Conservation (phyloP, 2,329 filamentous ascomycete genomes). For the Aspergillus novoparasiticus region DNA sequence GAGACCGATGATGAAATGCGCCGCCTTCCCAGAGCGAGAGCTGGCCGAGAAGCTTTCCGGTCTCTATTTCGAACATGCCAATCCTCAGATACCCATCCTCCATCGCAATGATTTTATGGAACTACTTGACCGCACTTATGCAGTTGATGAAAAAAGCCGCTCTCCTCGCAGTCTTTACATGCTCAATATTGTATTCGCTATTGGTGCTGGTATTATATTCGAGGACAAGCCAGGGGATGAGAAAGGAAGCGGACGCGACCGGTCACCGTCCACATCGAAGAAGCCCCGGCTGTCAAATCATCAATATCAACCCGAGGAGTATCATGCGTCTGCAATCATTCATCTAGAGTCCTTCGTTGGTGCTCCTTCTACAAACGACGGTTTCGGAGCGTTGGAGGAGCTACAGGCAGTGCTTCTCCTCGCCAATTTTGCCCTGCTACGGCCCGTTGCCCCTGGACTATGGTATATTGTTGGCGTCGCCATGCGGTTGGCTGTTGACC, state of each 20-base stretch:
- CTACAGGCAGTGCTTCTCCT: conserved; percentile 89
- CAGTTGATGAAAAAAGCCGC: conserved; percentile 64
- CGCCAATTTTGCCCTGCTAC: conserved; percentile 85
- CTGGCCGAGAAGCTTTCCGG: conserved; percentile 73
- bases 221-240: conserved; percentile 46
- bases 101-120: conserved; percentile 88
- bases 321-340: conserved; percentile 91
- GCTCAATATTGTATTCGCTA: conserved; percentile 96
- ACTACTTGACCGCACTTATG: conserved; percentile 81
- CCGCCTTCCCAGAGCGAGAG: conserved; percentile 77
- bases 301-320: conserved; percentile 85
- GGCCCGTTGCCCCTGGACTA: conserved; percentile 87
- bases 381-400: conserved; percentile 85
- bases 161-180: conserved; percentile 85
- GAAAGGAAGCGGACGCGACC: conserved; percentile 24
- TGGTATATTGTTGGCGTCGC: conserved; percentile 98
- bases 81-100: conserved; percentile 91
- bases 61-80: conserved; percentile 94
- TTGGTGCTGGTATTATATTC: conserved; percentile 90
- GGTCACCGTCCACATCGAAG: conserved; percentile 41
- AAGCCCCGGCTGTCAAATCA: conserved; percentile 58
- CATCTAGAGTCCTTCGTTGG: conserved; percentile 83
- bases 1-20: conserved; percentile 81
- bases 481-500: conserved; percentile 83
- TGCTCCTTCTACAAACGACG: conserved; percentile 63